Base-by-base conservation (phyloP, 768 basidiomycete genomes). In the Russula brevipes region DNA sequence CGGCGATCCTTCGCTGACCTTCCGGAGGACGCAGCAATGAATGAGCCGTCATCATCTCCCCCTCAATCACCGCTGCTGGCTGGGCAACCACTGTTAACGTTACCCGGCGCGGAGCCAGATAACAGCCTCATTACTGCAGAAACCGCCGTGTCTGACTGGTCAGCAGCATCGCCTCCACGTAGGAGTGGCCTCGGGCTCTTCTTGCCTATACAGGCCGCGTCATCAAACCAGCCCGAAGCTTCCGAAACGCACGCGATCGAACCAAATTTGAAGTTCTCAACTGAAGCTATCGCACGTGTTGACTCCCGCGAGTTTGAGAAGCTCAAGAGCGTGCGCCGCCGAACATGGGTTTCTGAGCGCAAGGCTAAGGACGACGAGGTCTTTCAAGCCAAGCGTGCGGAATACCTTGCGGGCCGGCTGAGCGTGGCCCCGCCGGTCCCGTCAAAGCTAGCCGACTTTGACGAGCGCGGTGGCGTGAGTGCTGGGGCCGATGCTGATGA, bases 81-180 rank as follows among this genome's bases (percentile, higher is more conserved):
- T 31, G 64, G 64, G 35, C 64, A 35, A 35, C 64, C 67, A 4
- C 63, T 79, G 14, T 57, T 78, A 31, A 76, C 77, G 1, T 73
- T 79, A 11, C 79, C 78, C 1, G 78, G 78, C 5, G 79, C 72
- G 30, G 78, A 78, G n/a, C 73, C 72, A 6, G 79, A 79, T 60
- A 73, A 80, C 31, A 71, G 73, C 36, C 63, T 69, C 44, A 59
- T 69, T 47, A 57, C 51, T n/a, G 42, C 65, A 9, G 65, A 66
- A 12, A 11, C 41, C 8, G 39, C 56, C 10, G 65, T 53, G 9
- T 41, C 65, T 14, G 67, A 66, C 36, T 66, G 51, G 59, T 49
- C 66, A 16, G 54, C 49, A 12, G 38, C 54, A 33, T 51, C 47
- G 39, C 62, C 57, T n/a, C 66, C 55, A 33, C 59, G 63, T 33